Base-by-base conservation (phyloP, 345 rosid species). In the Gynandropsis gynandra region DNA sequence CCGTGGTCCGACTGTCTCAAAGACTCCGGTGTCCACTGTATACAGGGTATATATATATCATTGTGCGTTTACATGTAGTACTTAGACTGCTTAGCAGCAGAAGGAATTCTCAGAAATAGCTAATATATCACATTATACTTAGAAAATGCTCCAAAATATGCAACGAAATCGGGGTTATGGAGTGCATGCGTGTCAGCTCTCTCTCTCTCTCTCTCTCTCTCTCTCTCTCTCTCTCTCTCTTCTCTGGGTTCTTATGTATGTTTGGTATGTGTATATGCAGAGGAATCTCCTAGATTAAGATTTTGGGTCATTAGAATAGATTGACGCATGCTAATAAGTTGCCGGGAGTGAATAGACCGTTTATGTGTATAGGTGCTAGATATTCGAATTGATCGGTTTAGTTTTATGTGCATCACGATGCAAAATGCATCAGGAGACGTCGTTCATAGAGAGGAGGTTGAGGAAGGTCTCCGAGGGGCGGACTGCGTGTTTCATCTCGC, bases 401-500 rank as follows among this genome's bases (percentile, higher is more conserved):
- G 16, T 21, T 10, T 15, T 43, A 37, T 13, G 36, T 20, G 1
- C 16, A 12, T 36, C 45, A 13, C 29, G 37, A 7, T 24, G 29
- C 5, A 42, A 13, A 17, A 12, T 11, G 15, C 41, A 11, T 29
- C 66, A 85, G 95, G 95, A 46, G 83, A 85, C 60, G 19, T 88
- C 57, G 61, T 57, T 36, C 44, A 20, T 31, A 78, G 62, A 60
- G 59, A 71, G 3, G 89, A 84, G 48, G 80, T 85, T 9, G 77
- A 75, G 10, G 78, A 63, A 58, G 80, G 80, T 32, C 37, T 82
- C 13, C 78, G 75, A 0, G 86, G 90, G 12, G 86, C 71, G 4
- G 76, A 80, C 52, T 77, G 82, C 62, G 90, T 84, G 15, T 83
- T 87, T 66, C 88, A 84, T 69, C 77, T 87, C 15, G 88, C 88